These are phyloP conservation scores for Amanita rubescens DNA, from an alignment of 768 basidiomycete species.

Conservation along the genomic window DNA sequence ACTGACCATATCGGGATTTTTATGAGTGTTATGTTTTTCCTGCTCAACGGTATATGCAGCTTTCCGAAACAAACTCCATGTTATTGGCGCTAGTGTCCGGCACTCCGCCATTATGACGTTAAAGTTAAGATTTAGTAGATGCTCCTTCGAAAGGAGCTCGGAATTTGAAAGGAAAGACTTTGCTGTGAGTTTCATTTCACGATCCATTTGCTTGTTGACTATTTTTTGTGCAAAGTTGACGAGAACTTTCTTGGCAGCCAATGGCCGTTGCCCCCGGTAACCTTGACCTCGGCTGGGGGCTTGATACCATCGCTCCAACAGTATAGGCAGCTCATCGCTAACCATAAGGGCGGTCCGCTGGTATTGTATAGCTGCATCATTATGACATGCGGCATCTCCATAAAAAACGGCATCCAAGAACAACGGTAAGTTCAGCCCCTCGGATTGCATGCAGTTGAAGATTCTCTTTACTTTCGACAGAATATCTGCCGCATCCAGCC, in stretches of 20 bases:
- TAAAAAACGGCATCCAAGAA: constrained; percentile 27
- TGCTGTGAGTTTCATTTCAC: not conserved
- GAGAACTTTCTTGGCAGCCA: not conserved
- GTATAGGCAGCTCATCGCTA: not conserved
- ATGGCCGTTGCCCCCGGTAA: not conserved
- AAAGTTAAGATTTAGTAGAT: too few relatives aligned
- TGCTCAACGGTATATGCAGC: too few relatives aligned
- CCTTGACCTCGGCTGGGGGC: not conserved
- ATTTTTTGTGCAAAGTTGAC: not conserved
- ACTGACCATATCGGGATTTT: too few relatives aligned
- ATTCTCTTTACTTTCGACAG: constrained; percentile 5
- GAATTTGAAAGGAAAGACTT: not conserved
- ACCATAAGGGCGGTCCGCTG: not conserved
- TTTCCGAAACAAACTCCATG: too few relatives aligned
- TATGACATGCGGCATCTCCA: constrained; percentile 20
- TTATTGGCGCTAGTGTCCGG: too few relatives aligned
- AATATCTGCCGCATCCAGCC: not conserved
- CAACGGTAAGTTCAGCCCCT: constrained; percentile 16
- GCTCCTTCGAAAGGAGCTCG: too few relatives aligned
- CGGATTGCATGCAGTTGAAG: constrained; percentile 9
- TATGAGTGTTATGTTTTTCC: too few relatives aligned
- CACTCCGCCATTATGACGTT: too few relatives aligned
- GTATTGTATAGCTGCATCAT: constrained; percentile 4
- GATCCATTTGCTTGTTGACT: not conserved
- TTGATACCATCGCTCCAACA: not conserved